Base-by-base conservation (phyloP, 225 moss, liverwort and hornwort genomes). In the Marchantia paleacea region DNA sequence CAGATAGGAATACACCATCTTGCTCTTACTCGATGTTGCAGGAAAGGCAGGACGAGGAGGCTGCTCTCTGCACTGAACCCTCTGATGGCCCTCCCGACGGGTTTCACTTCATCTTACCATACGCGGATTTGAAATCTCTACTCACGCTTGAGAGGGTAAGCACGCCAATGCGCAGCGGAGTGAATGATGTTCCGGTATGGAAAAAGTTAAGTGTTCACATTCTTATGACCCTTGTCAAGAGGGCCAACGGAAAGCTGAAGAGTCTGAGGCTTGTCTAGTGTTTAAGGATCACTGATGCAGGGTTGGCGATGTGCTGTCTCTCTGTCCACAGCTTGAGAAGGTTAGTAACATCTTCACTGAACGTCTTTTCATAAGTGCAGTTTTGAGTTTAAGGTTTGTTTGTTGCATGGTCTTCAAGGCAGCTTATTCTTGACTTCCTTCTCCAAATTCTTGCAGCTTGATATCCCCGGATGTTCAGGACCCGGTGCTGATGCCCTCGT, bases 261-360 rank as follows among this genome's bases (percentile, higher is more conserved):
- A 86, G 84, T 22, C 81, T 94, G 28, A 70, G 76, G 65, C 83
- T 96, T 53, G 65, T 72, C 25, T 53, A 84, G 24, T 96, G 89
- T 29, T 47, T 69, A 14, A 78, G 72, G 52, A 84, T 90, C 31
- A 58, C 89, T 50, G 90, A 90, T 55, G 68, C 80, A 5, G 75
- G 66, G 11, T 26, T 96, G 31, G 83, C 62, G 75, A 80, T 30
- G 83, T 90, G 7, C 81, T 93, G 71, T 60, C 72, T 62, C 81
- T 84, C 11, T 92, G 90, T 86, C 88, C 89, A 76, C 79, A 63
- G 76, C 88, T 96, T 75, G 85, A 83, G 78, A 91, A 93, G 90
- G 96, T 94, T 66, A 39, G 61, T 74, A 57, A 39, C 26, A 69
- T 0, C n/a, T 12, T 3, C 29, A 20, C 39, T 39, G 5, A 2